These are phyloP conservation scores for Triticum turgidum DNA, from an alignment of 176 grass and related monocot species.

Conservation along the genomic window DNA sequence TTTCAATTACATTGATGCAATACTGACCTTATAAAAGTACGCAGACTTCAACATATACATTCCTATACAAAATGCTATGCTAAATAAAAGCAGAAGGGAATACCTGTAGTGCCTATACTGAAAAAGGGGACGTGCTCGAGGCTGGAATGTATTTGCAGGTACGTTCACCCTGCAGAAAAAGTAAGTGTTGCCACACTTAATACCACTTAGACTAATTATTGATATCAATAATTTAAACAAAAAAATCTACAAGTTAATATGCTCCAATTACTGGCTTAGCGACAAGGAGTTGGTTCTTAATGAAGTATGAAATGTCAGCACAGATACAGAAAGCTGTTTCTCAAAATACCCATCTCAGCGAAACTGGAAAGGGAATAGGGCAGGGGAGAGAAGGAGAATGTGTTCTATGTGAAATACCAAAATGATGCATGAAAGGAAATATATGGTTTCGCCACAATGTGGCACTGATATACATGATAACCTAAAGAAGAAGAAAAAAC, in stretches of 20 bases:
- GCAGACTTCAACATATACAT: not conserved
- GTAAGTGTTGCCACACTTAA: slow-evolving; percentile 15
- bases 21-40: not conserved
- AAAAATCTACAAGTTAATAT: not conserved
- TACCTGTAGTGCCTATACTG: slow-evolving; percentile 99
- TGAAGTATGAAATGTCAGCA: not conserved
- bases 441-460: not conserved
- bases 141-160: slow-evolving; percentile 83
- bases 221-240: slow-evolving; percentile 10
- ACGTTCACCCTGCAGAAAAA: slow-evolving; percentile 70
- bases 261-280: not conserved
- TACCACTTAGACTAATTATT: not conserved
- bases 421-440: slow-evolving; percentile 18
- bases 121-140: slow-evolving; percentile 85
- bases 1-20: slow-evolving; percentile 20
- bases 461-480: not conserved
- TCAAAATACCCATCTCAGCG: not conserved
- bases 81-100: slow-evolving; percentile 12
- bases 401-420: not conserved
- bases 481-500: slow-evolving; percentile 29
- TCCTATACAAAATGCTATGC: not conserved
- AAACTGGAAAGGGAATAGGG: not conserved
- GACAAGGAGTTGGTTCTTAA: not conserved
- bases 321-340: slow-evolving; percentile 2
- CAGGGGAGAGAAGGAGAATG: slow-evolving; percentile 10